Evolutionary conservation across 2,329 filamentous ascomycete genomes (phyloP), one percentile per base, ranked within the genome.

Genomic region (Diaporthe destruens): DNA sequence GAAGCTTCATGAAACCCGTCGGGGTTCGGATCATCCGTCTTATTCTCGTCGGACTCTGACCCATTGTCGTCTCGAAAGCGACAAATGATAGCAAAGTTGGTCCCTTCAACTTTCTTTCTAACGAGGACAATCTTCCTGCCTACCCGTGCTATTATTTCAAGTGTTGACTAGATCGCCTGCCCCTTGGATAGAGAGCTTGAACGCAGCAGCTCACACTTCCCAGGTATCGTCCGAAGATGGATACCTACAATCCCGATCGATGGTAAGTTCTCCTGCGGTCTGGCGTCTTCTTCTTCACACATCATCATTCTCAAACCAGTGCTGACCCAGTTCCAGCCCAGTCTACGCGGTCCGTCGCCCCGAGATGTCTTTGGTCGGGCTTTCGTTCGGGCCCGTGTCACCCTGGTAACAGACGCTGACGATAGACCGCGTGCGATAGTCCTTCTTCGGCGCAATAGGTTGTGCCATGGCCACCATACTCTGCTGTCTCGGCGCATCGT

Each of bases 361-460:
- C 2, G 16, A 51, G 23, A 9, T 2, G 14, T 34, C 16, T 29
- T 16, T 3, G 7, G 9, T 16, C 6, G 9, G 9, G 6, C 32
- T n/a, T n/a, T 34, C 8, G 8, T 14, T n/a, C n/a, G 3, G 12
- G 29, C 51, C 47, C 16, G 29, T 5, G 3, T 6, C n/a, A n/a
- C 9, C 36, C 8, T 2, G 14, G 4, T 1, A 5, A 29, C 0
- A 23, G 1, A 12, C 1, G 29, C 42, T 69, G 23, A 56, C 53
- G 29, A 2, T 14, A 14, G 23, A 23, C 2, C 74, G 61, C 74
- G 63, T 79, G 29, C n/a, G n/a, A n/a, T 29, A 90, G 88, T 87
- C 95, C 85, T 98, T 98, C 88, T 98, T 98, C 82, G 95, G 95
- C 87, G 94, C 94, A 84, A 95, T 98, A 92, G 95, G 95, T 84